Evolutionary conservation across 2,329 filamentous ascomycete species (phyloP), one percentile per base, ranked within the genome.

Genomic region (Magnaporthiopsis rhizophila): DNA sequence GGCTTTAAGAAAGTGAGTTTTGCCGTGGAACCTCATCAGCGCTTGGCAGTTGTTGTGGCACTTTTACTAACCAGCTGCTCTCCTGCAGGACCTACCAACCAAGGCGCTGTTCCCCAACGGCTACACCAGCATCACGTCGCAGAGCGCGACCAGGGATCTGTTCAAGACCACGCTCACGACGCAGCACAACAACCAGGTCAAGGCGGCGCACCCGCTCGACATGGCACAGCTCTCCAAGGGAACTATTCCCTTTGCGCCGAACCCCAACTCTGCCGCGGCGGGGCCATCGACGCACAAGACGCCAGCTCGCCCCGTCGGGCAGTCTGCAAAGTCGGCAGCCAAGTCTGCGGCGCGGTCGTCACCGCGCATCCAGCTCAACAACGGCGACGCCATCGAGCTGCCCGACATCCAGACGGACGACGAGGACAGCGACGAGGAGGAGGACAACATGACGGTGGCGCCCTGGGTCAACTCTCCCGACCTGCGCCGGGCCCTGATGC

Each of bases 391-490:
- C 62, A 97, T 99, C 71, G 89, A 95, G 69, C 85, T 99, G 3
- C 94, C 95, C 0, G 95, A 99, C 69, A 98, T 99, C 69, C 87
- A 92, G 68, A 98, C 95, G 1, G 96, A 99, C 73, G 92, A 92
- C 36, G 93, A 97, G 71, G 91, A 96, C 65, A 78, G 79, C 45
- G 78, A 78, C 61, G 75, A 82, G 60, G 78, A 78, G 59, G 75
- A 82, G 61, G 87, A 91, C 78, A 72, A 76, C 30, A 72, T 76
- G 36, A 72, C 71, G 64, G 85, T 91, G 21, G 90, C 92, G 2
- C 85, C 86, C 9, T 99, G 95, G 95, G 92, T 92, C 5, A 89
- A 97, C 72, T 91, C 91, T 3, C 93, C 94, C 13, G 89, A 91
- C 67, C 84, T 99, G 59, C 86, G 89, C 24, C 81, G 85, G 63